Evolutionary conservation across 305 asterid species (phyloP), one percentile per base, ranked within the genome.

Genomic region (Plantago lanceolata): DNA sequence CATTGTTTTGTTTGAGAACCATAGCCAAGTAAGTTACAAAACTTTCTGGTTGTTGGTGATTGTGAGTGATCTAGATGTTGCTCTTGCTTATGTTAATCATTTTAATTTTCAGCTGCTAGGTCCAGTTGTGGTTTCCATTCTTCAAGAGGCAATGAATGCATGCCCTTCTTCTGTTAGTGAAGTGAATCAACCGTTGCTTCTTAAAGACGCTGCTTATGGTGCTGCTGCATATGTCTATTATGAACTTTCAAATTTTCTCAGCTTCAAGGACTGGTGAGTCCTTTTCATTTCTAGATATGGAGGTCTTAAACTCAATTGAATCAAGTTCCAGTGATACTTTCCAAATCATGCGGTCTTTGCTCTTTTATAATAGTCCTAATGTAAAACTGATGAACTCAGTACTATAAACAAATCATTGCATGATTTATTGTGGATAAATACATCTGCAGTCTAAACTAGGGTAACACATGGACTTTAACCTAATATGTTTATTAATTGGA

Each of bases 191-290:
- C 89, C 82, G 26, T 72, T 90, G 78, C 97, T 93, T 76, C 89
- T 90, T 63, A 93, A 93, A 82, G 99, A 93, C 49, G 97, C 97
- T 76, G 97, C 97, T 64, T 93, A 93, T 79, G 88, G 93, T 71
- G 99, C 97, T 67, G 97, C 99, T 49, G 94, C 99, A 51, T 90
- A 87, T 77, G 94, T 90, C 58, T 84, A 90, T 78, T 93, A 90
- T 72, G 97, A 90, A 78, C 97, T 93, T 71, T 93, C 99, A 54
- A 93, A 87, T 85, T 86, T 87, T 79, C 79, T 93, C 72, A 87
- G 85, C 78, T 93, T 93, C 80, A 86, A 82, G 75, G 96, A 93
- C 75, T 93, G 99, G 99, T 93, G 62, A 62, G 85, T 67, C 55
- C 24, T 75, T 74, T 68, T 67, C 57, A 63, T 65, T 19, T 60